A percentile compares a stretch with the other conserved stretches of the same genome.
These are phyloP conservation scores for Claviceps africana DNA, from an alignment of 2,329 filamentous ascomycete genomes.

Conservation along the genomic window DNA sequence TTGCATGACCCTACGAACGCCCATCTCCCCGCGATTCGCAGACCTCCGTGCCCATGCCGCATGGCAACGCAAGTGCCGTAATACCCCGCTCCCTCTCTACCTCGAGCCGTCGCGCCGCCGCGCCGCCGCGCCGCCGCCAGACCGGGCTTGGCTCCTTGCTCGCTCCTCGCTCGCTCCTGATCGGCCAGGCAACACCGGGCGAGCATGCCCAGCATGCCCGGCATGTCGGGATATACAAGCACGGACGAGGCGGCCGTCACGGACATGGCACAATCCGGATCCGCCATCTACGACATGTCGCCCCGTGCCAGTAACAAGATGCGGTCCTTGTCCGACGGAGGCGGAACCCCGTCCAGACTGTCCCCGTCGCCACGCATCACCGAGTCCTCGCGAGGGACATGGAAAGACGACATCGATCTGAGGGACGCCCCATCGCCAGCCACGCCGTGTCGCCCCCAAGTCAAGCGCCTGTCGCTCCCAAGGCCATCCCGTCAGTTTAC, in stretches of 20 bases:
- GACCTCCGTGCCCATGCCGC: background rate
- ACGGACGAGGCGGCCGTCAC: conserved; percentile 21
- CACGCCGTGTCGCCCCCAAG: conserved; percentile 58
- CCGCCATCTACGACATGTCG: conserved; percentile 16
- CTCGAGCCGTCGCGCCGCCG: background rate
- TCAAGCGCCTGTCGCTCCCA: conserved; percentile 42
- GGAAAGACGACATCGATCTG: conserved; percentile 54
- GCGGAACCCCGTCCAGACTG: conserved; percentile 38
- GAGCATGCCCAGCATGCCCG: too few species aligned
- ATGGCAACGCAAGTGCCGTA: background rate
- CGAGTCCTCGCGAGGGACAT: conserved; percentile 38
- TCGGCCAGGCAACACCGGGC: background rate
- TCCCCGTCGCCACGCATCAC: conserved; percentile 45
- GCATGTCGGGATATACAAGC: conserved; percentile 2
- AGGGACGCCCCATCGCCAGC: conserved; percentile 34
- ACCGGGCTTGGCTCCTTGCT: background rate
- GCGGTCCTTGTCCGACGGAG: conserved; percentile 52
- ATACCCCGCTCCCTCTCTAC: background rate
- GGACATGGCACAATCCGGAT: conserved; percentile 13
- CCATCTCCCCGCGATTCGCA: background rate
- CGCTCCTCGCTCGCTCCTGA: background rate
- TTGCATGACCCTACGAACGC: background rate
- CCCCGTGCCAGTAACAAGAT: conserved; percentile 32
- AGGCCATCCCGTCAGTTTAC: conserved; percentile 22
- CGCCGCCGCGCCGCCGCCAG: background rate